Conservation (phyloP, 768 basidiomycete genomes). For the Suillus plorans region DNA sequence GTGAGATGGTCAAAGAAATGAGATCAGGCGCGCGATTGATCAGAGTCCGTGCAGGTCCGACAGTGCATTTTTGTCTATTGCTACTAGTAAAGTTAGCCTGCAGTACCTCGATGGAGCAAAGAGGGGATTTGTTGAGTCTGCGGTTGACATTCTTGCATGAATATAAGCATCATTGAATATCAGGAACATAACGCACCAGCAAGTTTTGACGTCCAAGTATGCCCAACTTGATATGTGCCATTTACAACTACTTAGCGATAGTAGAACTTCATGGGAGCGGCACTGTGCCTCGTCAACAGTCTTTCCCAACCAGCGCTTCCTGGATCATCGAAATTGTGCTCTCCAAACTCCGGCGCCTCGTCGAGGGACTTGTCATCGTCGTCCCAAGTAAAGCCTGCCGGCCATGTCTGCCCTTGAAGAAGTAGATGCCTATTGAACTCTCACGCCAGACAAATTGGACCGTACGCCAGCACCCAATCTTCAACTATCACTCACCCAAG, state of each 20-base stretch:
- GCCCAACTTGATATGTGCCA: too few species aligned
- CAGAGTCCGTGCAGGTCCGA: not conserved
- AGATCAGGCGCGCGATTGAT: not conserved
- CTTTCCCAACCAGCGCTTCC: slow-evolving; percentile 83
- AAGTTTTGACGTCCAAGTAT: too few species aligned
- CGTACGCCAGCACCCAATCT: too few species aligned
- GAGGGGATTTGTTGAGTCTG: not conserved
- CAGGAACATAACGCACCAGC: not conserved
- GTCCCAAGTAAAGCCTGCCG: slow-evolving; percentile 73
- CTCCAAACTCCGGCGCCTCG: slow-evolving; percentile 86
- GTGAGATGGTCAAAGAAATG: too few species aligned
- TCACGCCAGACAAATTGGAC: too few species aligned
- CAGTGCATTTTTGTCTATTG: not conserved
- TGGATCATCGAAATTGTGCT: slow-evolving; percentile 95
- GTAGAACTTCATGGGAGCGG: too few species aligned
- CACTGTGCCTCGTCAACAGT: slow-evolving; percentile 11
- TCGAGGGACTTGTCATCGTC: slow-evolving; percentile 90
- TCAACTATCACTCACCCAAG: too few species aligned
- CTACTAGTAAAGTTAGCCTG: too few species aligned
- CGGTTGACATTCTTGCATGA: not conserved
- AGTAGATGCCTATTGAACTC: too few species aligned
- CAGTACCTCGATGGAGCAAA: not conserved
- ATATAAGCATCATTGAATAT: not conserved
- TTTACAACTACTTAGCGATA: too few species aligned
- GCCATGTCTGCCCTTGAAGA: slow-evolving; percentile 63